These are phyloP conservation scores for Gaertneriomyces sp. DNA, from an alignment of 192 early-diverging fungal species.

Conservation along the genomic window DNA sequence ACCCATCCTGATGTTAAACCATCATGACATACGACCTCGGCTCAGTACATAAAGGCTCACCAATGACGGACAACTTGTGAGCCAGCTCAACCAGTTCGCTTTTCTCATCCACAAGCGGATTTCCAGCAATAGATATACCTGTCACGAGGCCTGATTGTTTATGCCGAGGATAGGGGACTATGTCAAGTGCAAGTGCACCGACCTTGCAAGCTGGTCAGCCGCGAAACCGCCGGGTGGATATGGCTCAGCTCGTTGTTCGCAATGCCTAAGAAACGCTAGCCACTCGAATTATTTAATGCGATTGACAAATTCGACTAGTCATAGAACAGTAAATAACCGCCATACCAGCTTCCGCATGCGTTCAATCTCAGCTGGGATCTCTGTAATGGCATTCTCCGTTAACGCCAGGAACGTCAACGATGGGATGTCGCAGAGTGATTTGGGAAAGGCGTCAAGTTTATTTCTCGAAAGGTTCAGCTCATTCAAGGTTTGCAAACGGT, in stretches of 20 bases:
- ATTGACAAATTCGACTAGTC: background rate
- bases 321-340: background rate
- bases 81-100: slow-evolving; percentile 20
- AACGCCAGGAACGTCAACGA: slow-evolving; percentile 17
- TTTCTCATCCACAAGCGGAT: slow-evolving; percentile 17
- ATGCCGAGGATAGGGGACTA: background rate
- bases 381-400: slow-evolving; percentile 14
- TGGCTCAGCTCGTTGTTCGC: background rate
- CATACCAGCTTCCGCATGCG: slow-evolving; percentile 17
- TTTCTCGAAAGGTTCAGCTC: slow-evolving; percentile 18
- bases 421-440: slow-evolving; percentile 18
- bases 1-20: no score
- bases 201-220: no score
- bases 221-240: no score
- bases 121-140: slow-evolving; percentile 24
- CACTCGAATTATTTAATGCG: background rate
- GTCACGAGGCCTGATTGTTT: background rate
- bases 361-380: slow-evolving; percentile 19
- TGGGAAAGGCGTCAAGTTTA: slow-evolving; percentile 7
- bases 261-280: background rate
- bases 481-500: slow-evolving; percentile 15
- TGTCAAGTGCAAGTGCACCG: no score
- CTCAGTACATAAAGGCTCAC: slow-evolving; percentile 1
- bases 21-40: no score
- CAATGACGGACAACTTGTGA: slow-evolving; percentile 15